Conservation (phyloP, 2,329 filamentous ascomycete genomes). For the Phialophora macrospora region DNA sequence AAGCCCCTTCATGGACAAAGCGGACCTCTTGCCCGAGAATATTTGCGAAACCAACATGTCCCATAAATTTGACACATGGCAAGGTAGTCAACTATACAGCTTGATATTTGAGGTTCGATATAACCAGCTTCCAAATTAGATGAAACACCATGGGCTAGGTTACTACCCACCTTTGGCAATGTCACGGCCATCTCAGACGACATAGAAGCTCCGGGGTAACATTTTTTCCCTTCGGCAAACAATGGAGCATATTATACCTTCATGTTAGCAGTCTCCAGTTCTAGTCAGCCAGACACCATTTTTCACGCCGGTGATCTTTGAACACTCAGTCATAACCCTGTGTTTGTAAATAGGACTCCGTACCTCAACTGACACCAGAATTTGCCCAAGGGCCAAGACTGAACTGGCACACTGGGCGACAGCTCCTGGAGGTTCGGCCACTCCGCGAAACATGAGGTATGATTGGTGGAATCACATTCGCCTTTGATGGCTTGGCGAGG, state of each 20-base stretch:
- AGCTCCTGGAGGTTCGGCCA: background rate
- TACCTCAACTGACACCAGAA: too few relatives aligned
- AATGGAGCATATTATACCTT: background rate
- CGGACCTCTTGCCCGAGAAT: background rate
- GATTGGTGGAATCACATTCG: constrained; percentile 17
- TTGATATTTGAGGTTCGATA: background rate
- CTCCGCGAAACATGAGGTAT: constrained; percentile 9
- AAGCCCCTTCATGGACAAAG: background rate
- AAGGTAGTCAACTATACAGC: background rate
- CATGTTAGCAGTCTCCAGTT: background rate
- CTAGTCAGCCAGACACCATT: background rate
- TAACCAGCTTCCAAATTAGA: background rate
- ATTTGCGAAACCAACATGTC: background rate
- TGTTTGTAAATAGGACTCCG: background rate
- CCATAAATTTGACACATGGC: background rate
- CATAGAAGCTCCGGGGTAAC: background rate
- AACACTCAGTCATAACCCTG: background rate
- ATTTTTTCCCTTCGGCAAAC: background rate
- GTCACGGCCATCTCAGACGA: background rate
- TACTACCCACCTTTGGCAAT: background rate
- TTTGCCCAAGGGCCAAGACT: too few relatives aligned
- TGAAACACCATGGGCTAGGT: background rate
- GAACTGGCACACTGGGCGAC: too few relatives aligned
- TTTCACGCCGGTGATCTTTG: background rate
- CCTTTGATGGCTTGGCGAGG: background rate